These are phyloP conservation scores for Leucosporidium scottii DNA, from an alignment of 768 basidiomycete genomes.

Conservation along the genomic window DNA sequence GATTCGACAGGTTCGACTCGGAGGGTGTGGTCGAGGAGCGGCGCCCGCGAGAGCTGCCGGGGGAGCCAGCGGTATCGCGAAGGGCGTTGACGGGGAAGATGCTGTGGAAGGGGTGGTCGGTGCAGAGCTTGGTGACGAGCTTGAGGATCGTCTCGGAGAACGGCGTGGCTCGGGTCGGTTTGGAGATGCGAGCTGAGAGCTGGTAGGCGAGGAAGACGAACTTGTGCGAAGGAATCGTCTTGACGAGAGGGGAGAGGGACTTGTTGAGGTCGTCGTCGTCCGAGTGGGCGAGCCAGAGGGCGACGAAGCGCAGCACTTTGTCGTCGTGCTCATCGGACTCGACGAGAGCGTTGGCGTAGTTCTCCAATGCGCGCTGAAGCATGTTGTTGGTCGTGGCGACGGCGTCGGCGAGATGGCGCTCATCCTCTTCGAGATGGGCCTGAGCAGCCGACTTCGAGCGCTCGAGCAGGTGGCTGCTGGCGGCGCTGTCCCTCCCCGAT, in stretches of 20 bases:
- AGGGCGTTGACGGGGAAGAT: conserved; percentile 83
- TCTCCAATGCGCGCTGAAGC: conserved; percentile 66
- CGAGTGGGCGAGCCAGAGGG: conserved; percentile 87
- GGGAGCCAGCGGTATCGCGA: conserved; percentile 21
- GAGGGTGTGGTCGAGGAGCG: conserved; percentile 17
- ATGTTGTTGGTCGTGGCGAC: conserved; percentile 53
- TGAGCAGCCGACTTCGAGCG: conserved; percentile 48
- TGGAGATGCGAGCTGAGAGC: conserved; percentile 77
- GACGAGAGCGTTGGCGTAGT: conserved; percentile 73
- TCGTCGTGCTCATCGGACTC: conserved; percentile 67
- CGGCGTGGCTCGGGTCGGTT: conserved; percentile 39
- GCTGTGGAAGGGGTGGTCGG: conserved; percentile 88
- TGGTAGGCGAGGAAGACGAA: conserved; percentile 89
- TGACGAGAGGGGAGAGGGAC: conserved; percentile 42
- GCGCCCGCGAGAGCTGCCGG: conserved; percentile 5
- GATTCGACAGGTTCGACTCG: neutral
- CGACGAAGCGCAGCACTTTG: conserved; percentile 72
- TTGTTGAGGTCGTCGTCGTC: conserved; percentile 49
- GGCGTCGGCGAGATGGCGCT: conserved; percentile 46
- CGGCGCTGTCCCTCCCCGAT: conserved; percentile 32
- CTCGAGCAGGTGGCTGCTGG: conserved; percentile 40
- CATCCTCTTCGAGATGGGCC: conserved; percentile 53
- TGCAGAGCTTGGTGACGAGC: conserved; percentile 63
- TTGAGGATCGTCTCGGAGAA: conserved; percentile 58
- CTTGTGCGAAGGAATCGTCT: conserved; percentile 71